These are phyloP conservation scores for Lycium barbarum DNA, from an alignment of 257 asterid genomes.

Conservation along the genomic window DNA sequence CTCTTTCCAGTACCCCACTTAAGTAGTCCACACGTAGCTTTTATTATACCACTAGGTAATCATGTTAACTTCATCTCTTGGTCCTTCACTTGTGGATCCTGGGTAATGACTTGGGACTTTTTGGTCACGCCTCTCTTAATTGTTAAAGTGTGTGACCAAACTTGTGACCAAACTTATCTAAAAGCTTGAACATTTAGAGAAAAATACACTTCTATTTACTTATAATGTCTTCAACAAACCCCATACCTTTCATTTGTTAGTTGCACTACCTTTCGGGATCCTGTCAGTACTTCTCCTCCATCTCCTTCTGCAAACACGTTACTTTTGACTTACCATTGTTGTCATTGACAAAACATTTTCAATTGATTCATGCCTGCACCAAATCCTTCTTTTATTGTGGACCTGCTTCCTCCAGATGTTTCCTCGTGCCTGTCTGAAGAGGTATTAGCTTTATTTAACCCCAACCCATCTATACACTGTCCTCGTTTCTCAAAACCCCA, in stretches of 20 bases:
- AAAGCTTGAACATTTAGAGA: background rate
- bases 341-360: background rate
- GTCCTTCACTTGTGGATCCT: background rate
- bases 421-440: background rate
- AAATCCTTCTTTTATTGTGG: background rate
- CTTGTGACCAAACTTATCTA: background rate
- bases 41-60: background rate
- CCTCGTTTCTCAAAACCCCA: background rate
- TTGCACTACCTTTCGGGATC: background rate
- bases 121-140: background rate
- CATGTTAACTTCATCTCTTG: background rate
- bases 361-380: background rate
- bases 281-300: constrained; percentile 19
- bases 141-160: background rate
- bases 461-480: background rate
- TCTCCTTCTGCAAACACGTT: background rate
- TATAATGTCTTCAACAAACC: background rate
- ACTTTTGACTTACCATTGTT: background rate
- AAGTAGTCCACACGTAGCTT: background rate
- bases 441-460: background rate
- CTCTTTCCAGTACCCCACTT: background rate
- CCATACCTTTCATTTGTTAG: background rate
- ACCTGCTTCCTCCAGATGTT: background rate
- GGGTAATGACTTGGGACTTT: background rate
- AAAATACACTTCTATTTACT: background rate